Base-by-base conservation (phyloP, 139 green algal species). In the Edaphochlamys debaryana region DNA sequence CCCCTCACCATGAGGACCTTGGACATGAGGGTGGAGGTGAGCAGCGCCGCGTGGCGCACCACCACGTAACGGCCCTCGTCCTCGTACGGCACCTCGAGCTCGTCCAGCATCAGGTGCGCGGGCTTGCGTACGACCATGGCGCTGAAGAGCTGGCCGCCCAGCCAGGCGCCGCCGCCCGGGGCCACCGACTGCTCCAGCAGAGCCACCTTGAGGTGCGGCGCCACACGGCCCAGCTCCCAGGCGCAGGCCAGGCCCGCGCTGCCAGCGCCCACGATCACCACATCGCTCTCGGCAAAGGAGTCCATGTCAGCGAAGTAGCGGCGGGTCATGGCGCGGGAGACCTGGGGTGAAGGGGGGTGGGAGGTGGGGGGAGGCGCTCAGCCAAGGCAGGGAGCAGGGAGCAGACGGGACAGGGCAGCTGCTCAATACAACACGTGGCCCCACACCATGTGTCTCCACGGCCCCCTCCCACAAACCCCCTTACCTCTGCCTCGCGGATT, bases 61-160 rank as follows among this genome's bases (percentile, higher is more conserved):
- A 99, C 97, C 6, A 99, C 97, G 75, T 96, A 99, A 90, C 95
- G 88, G 68, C 95, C 97, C 89, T 96, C 95, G 34, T 99, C 97
- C 69, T 99, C 94, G 76, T 96, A 99, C 38, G 91, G 78, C 22
- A 98, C 88, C 48, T 74, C 78, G 19, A 97, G 79, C 85, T 98
- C 97, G 80, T 97, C 92, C 80, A 99, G 89, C 67, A 99, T 93
- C 22, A 87, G 69, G 88, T 99, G 92, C 13, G 95, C 97, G 1
- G 97, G 97, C 96, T 98, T 99, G 84, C 96, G 95, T 9, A 98
- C 86, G 8, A 99, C 91, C 96, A 99, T 99, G 73, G 93, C 94
- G 60, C 87, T 95, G 89, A 99, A 97, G 15, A 99, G 94, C 94
- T 99, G 97, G 48, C 97, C 97, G 67, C 96, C 97, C 79, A 99